These are phyloP conservation scores for Solanum dulcamara DNA, from an alignment of 257 asterid species.

Conservation along the genomic window DNA sequence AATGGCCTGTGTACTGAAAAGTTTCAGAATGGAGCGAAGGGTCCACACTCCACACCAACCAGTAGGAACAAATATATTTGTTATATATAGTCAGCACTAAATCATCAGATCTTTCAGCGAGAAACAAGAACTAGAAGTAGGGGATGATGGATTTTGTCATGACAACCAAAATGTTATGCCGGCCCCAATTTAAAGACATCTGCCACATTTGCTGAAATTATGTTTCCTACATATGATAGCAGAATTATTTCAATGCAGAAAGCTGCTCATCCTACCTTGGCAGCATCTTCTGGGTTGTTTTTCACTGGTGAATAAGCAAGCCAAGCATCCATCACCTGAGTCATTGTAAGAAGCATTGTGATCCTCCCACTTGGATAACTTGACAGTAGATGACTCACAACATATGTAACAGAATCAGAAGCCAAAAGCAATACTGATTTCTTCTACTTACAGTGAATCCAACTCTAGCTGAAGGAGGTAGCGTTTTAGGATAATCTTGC, in stretches of 20 bases:
- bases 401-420: background rate
- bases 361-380: background rate
- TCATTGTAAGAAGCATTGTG: background rate
- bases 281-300: slow-evolving; percentile 99
- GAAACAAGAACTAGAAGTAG: background rate
- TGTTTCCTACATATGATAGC: background rate
- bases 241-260: background rate
- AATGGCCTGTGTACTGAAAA: background rate
- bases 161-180: background rate
- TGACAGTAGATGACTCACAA: background rate
- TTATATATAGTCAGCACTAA: background rate
- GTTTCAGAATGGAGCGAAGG: background rate
- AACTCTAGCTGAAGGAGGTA: slow-evolving; percentile 91
- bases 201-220: background rate
- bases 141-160: background rate
- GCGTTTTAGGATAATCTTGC: slow-evolving; percentile 98
- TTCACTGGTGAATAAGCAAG: slow-evolving; percentile 98
- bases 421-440: background rate
- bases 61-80: background rate
- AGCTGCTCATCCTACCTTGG: slow-evolving; percentile 49
- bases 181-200: background rate
- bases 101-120: background rate
- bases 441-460: slow-evolving; percentile 84
- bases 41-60: background rate
- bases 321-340: slow-evolving; percentile 86